Evolutionary conservation across 305 asterid genomes (phyloP), one percentile per base, ranked within the genome.

Genomic region (Euphrasia arctica): DNA sequence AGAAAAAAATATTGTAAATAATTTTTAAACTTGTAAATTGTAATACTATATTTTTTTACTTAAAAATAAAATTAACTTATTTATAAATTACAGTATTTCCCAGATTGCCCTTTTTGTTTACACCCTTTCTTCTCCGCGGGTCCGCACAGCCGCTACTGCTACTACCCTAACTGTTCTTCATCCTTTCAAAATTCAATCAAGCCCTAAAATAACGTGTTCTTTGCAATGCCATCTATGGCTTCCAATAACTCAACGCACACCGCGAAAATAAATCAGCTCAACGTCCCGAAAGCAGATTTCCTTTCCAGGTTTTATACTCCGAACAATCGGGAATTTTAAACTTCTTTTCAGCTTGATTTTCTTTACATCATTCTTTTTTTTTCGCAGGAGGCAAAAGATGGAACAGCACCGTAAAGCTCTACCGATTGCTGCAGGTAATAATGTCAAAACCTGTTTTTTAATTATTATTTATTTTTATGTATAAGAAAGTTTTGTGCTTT

Each of bases 381-480:
- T 65, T 25, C 55, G 51, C 51, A 88, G 95, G 87, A 76, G 84
- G 71, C 86, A 77, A 72, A 77, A 69, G 70, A 79, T 86, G 64
- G 85, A 83, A 61, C 80, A 83, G 43, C 98, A 85, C 73, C 74
- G 86, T 74, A 88, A 74, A 83, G 58, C 86, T 57, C 69, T 91
- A 32, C 95, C 98, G 49, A 86, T 91, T 70, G 95, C 98, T 78
- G 64, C 88, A 29, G 96, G 98, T 81, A 69, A 52, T 52, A 41
- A 52, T 42, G 8, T 29, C 0, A 50, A 22, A 8, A 32, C 3
- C 36, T 32, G 5, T 25, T 25, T 25, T 25, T 25, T 0, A 25
- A 25, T 25, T 25, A 25, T 32, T 31, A 31, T 31, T 32, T 32
- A 3, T 32, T 32, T 31, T 32, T 32, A 45, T 45, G 51, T 45